Percentiles rank a stretch among this genome's conserved stretches.
phyloP scores from a whole-genome alignment of 108 stramenopile species.

The Nitzschia sp. region DNA sequence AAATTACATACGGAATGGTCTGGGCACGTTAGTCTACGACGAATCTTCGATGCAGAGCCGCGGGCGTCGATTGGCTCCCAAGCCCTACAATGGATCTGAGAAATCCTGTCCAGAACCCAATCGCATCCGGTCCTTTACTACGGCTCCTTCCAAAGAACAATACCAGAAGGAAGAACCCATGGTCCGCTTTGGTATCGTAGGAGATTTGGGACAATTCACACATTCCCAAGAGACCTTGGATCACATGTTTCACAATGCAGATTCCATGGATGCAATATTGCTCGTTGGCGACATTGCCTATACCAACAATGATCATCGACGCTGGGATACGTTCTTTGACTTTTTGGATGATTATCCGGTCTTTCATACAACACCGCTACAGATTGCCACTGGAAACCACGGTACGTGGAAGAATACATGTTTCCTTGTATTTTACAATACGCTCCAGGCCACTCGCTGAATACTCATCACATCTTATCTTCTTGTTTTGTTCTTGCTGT shows the following conservation, averaged over 20 bases:
- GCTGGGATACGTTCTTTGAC: slow-evolving; percentile 83
- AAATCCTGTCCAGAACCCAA: slow-evolving; percentile 19
- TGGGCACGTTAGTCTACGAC: neutral
- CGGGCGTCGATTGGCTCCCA: slow-evolving; percentile 6
- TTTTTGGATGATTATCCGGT: slow-evolving; percentile 55
- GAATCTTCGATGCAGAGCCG: neutral
- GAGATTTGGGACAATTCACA: slow-evolving; percentile 43
- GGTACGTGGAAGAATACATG: slow-evolving; percentile 18
- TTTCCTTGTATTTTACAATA: no score
- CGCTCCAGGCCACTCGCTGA: slow-evolving; percentile 1
- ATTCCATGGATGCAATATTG: slow-evolving; percentile 42
- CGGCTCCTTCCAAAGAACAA: slow-evolving; percentile 11
- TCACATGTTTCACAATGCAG: slow-evolving; percentile 25
- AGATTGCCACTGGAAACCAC: slow-evolving; percentile 69
- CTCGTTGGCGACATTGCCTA: slow-evolving; percentile 79
- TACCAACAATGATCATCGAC: slow-evolving; percentile 56
- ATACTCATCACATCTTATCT: no score
- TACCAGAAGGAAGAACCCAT: neutral
- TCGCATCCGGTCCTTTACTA: slow-evolving; percentile 37
- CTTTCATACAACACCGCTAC: slow-evolving; percentile 49
- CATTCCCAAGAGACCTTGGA: slow-evolving; percentile 36
- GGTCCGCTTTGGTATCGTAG: slow-evolving; percentile 30
- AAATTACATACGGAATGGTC: slow-evolving; percentile 65
- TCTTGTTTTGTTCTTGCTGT: neutral
- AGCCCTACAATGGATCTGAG: slow-evolving; percentile 29